Evolutionary conservation across 139 green algal genomes (phyloP), one percentile per base, ranked within the genome.

Genomic region (Chlamydomonas applanata): DNA sequence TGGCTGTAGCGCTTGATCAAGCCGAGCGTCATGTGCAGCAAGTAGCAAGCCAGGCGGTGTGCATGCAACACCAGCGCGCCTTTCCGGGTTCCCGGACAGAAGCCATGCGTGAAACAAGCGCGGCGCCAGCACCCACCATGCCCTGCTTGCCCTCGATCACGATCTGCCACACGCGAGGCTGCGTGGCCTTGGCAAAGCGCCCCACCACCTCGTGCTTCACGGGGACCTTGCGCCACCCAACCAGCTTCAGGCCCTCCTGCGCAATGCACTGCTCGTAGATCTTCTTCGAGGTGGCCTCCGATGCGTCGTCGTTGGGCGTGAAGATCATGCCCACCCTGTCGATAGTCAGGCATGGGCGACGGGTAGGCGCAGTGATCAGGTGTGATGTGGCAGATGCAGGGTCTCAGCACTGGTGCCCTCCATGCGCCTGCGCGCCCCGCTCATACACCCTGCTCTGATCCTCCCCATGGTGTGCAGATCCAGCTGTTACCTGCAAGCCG

Each of bases 281-380:
- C 56, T 82, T 74, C 60, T 84, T 88, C 56, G 75, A 84, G 72
- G 93, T 59, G 9, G 83, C 85, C 80, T 93, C 93, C 14, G 91
- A 71, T 20, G 73, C 79, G 29, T 95, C 90, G 72, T 98, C 85
- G 66, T 97, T 91, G 54, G 96, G 96, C 78, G 99, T 84, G 82
- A 99, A 99, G 19, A 99, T 64, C 95, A 98, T 98, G 76, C 93
- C 96, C 32, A 99, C 94, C 61, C 93, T 96, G 88, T 74, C n/a
- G n/a, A n/a, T 13, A 30, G 20, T 13, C 46, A 40, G 32, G 22
- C 7, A 3, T 52, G 65, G 7, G 36, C n/a, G n/a, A n/a, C n/a
- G n/a, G n/a, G 2, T 33, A 4, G 5, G 44, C 2, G 52, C 35
- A 25, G 9, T 27, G 54, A 14, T 29, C 54, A 62, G 7, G 9